Conservation (phyloP, 345 rosid genomes). For the Sisymbrium irio region DNA sequence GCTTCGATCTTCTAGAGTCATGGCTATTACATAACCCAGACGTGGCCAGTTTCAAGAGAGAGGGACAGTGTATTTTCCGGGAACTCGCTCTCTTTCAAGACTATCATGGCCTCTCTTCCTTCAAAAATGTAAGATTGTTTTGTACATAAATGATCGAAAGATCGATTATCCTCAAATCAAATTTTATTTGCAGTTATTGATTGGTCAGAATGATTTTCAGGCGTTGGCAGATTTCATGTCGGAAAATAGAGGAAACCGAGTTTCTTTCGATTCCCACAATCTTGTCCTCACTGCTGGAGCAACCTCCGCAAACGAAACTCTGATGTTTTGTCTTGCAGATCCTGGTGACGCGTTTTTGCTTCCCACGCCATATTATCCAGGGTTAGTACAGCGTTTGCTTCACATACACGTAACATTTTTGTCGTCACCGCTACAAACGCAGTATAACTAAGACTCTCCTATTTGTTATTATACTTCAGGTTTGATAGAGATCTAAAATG, state of each 20-base stretch:
- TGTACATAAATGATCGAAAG: background rate
- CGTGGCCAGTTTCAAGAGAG: constrained; percentile 48
- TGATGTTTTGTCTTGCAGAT: constrained; percentile 43
- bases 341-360: constrained; percentile 66
- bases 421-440: background rate
- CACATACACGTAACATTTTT: constrained; percentile 10
- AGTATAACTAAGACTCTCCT: background rate
- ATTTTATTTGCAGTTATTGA: background rate
- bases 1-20: constrained; percentile 58
- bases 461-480: constrained; percentile 31
- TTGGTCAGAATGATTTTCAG: constrained; percentile 27
- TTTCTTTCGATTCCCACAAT: constrained; percentile 50
- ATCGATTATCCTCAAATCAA: background rate
- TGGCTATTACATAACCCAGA: constrained; percentile 66
- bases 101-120: constrained; percentile 61
- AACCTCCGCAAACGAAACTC: constrained; percentile 72
- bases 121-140: constrained; percentile 49
- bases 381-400: constrained; percentile 43
- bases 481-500: constrained; percentile 69
- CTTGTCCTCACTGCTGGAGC: constrained; percentile 75
- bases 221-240: constrained; percentile 67
- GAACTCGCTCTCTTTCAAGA: constrained; percentile 85
- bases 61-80: constrained; percentile 54
- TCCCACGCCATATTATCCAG: constrained; percentile 80
- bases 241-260: constrained; percentile 63